phyloP scores from a whole-genome alignment of 1,139 yeast genomes.

The Hemisphaericaspora xylanilytica region DNA sequence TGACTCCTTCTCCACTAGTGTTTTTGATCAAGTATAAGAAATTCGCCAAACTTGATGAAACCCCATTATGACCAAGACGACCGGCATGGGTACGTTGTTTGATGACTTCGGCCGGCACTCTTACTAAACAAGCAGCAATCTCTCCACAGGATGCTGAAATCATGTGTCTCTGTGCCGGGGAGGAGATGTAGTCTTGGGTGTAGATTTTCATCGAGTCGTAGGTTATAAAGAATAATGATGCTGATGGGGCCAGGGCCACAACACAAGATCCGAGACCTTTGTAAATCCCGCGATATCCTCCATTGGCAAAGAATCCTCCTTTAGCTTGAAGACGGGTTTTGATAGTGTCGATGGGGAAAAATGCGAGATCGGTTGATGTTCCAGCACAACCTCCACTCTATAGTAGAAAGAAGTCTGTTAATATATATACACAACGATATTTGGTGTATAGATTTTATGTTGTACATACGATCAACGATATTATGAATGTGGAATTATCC shows the following conservation, averaged over 20 bases:
- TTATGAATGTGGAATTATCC: constrained; percentile 10
- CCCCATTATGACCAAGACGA: constrained; percentile 42
- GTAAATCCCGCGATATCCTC: constrained; percentile 90
- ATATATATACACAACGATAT: neutral
- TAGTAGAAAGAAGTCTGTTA: neutral
- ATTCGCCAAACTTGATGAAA: constrained; percentile 65
- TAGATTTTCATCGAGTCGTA: constrained; percentile 72
- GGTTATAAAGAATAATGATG: constrained; percentile 83
- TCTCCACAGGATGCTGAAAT: constrained; percentile 86
- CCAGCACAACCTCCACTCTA: constrained; percentile 96
- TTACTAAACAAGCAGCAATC: constrained; percentile 83
- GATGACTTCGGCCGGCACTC: constrained; percentile 96
- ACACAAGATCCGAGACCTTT: constrained; percentile 91
- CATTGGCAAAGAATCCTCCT: constrained; percentile 90
- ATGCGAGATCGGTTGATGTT: constrained; percentile 87
- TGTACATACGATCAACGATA: constrained; percentile 12
- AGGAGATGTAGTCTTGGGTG: constrained; percentile 30
- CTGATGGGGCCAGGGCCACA: constrained; percentile 93
- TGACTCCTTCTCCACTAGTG: constrained; percentile 70
- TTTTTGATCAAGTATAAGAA: constrained; percentile 55
- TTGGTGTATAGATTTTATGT: neutral
- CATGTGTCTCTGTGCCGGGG: constrained; percentile 69
- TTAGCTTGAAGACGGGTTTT: constrained; percentile 93
- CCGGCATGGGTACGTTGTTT: constrained; percentile 92
- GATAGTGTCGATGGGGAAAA: constrained; percentile 93